Base-by-base conservation (phyloP, 2,329 filamentous ascomycete species). In the Cercospora sp. region DNA sequence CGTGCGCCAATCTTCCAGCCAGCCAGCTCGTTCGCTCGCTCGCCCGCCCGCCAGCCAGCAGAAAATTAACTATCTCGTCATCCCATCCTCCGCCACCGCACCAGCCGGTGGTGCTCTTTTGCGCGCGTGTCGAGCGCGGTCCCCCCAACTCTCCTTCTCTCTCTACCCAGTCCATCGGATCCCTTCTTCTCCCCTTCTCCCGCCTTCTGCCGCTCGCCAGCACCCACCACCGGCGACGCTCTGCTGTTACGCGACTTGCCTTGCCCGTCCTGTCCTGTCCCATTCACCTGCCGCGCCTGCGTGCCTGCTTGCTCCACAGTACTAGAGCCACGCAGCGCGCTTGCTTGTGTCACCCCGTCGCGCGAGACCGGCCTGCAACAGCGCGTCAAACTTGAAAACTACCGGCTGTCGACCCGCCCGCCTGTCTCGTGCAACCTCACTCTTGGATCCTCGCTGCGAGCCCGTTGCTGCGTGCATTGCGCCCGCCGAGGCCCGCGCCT, bases 401-500 rank as follows among this genome's bases (percentile, higher is more conserved):
- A 58, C 62, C 62, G 62, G 57, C 61, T 64, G 61, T 61, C 71
- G 65, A 57, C 65, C 65, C 59, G 61, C 65, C 37, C 43, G 51
- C 34, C 61, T 63, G 61, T 34, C 63, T 61, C 68, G 71, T 72
- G 59, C 65, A 53, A 72, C 71, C 55, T 67, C 69, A 66, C 61
- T 34, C 62, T 37, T 63, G 18, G 18, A 63, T 40, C n/a, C 43
- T 45, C 37, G 37, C 37, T 43, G 37, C 37, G n/a, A 16, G 37
- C 49, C 13, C 26, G 21, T 40, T 61, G 30, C 59, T 34, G 51
- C 62, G 18, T 60, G 53, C 55, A 49, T 57, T 43, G 55, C 51
- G 32, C 45, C 45, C 30, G 60, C 61, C 58, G 32, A 59, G 6
- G 45, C 30, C 61, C 53, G 61, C 26, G 18, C 24, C 53, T 28